Evolutionary conservation across 2,329 filamentous ascomycete genomes (phyloP).

Genomic region (Penicillium olsonii): DNA sequence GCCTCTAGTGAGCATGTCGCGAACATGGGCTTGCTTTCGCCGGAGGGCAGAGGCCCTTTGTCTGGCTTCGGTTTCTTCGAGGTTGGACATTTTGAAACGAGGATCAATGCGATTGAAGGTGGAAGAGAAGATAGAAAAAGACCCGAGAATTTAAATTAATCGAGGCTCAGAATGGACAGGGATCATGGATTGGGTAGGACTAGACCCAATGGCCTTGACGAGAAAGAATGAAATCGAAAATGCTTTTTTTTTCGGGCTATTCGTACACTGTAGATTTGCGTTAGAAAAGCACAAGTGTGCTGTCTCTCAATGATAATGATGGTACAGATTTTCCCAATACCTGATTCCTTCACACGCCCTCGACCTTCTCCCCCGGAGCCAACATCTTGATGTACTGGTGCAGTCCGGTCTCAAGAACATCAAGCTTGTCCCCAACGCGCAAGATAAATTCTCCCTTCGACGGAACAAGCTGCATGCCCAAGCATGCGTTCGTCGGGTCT

Average conservation of each 20-base stretch:
- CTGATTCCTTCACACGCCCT: slow-evolving; percentile 23
- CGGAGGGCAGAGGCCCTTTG: neutral
- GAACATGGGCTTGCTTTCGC: slow-evolving; percentile 1
- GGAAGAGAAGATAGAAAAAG: neutral
- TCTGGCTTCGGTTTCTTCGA: neutral
- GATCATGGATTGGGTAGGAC: neutral
- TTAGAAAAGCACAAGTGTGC: no score
- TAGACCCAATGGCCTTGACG: no score
- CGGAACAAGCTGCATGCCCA: slow-evolving; percentile 56
- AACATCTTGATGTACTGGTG: slow-evolving; percentile 48
- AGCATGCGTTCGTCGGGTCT: slow-evolving; percentile 49
- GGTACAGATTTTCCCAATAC: neutral
- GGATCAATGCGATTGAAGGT: neutral
- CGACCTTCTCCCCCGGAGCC: slow-evolving; percentile 33
- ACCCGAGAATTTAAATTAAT: neutral
- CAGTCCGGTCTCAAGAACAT: slow-evolving; percentile 44
- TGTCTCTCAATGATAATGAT: neutral
- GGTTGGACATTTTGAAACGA: neutral
- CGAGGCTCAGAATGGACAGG: neutral
- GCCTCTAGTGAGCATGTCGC: neutral
- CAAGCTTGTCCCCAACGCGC: slow-evolving; percentile 41
- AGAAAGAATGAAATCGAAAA: neutral
- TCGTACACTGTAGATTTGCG: neutral
- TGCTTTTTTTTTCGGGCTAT: neutral
- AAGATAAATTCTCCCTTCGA: slow-evolving; percentile 34